phyloP scores from a whole-genome alignment of 2,329 filamentous ascomycete species.

The Chaetomiaceae sp. region DNA sequence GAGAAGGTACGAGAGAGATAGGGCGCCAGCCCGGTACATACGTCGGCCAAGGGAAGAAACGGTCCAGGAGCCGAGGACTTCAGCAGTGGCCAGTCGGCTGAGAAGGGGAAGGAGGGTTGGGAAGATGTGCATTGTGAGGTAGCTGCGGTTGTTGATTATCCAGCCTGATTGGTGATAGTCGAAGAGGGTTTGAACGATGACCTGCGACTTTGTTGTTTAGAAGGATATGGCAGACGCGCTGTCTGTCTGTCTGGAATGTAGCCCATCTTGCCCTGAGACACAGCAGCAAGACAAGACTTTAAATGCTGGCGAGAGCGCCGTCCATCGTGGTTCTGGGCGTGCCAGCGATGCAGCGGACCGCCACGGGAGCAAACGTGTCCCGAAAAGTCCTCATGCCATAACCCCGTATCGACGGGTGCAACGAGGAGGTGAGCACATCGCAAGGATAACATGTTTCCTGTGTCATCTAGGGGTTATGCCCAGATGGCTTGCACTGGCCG shows the following conservation, averaged over 20 bases:
- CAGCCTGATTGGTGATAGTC: neutral
- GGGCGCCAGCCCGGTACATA: too few species aligned
- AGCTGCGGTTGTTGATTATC: neutral
- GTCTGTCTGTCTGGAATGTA: neutral
- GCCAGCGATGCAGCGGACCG: neutral
- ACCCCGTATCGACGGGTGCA: slow-evolving; percentile 7
- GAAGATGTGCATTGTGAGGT: neutral
- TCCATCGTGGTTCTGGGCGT: too few species aligned
- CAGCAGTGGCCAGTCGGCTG: neutral
- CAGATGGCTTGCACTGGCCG: neutral
- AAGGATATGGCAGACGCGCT: neutral
- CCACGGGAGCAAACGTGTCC: neutral
- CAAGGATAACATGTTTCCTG: neutral
- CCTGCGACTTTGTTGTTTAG: too few species aligned
- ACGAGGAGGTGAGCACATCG: neutral
- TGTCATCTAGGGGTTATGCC: neutral
- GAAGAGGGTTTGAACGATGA: neutral
- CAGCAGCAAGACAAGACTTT: too few species aligned
- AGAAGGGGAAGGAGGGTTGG: neutral
- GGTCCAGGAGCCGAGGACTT: slow-evolving; percentile 8
- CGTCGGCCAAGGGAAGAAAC: slow-evolving; percentile 1
- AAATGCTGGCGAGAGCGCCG: too few species aligned
- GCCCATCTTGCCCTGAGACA: neutral
- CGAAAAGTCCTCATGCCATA: neutral
- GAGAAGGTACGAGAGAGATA: neutral